phyloP scores from a whole-genome alignment of 1,284 basidiomycete genomes.

The Retiboletus flavoniger region DNA sequence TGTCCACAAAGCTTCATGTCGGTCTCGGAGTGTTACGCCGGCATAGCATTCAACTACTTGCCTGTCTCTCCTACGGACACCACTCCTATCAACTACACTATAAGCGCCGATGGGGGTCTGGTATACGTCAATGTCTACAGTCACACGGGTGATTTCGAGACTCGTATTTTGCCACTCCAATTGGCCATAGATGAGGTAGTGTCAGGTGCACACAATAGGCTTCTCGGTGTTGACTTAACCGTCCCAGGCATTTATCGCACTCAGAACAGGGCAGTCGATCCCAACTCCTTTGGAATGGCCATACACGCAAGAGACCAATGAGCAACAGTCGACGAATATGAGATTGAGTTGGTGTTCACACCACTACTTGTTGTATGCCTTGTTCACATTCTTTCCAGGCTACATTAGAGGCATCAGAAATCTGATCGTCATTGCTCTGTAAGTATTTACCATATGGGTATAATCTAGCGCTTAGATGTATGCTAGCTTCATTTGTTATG shows the following conservation, averaged over 20 bases:
- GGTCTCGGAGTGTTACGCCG: slow-evolving; percentile 71
- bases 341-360: slow-evolving; percentile 50
- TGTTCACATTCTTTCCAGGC: slow-evolving; percentile 37
- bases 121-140: slow-evolving; percentile 61
- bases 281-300: slow-evolving; percentile 68
- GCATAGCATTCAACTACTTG: slow-evolving; percentile 62
- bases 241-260: slow-evolving; percentile 61
- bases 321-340: slow-evolving; percentile 52
- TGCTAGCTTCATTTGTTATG: slow-evolving; percentile 58
- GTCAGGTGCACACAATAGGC: slow-evolving; percentile 1
- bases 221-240: not conserved
- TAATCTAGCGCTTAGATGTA: not conserved
- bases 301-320: slow-evolving; percentile 65
- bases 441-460: slow-evolving; percentile 19
- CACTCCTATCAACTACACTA: slow-evolving; percentile 63
- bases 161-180: slow-evolving; percentile 68
- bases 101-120: slow-evolving; percentile 66
- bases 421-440: slow-evolving; percentile 66
- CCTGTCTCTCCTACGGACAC: slow-evolving; percentile 41
- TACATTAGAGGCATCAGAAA: slow-evolving; percentile 60
- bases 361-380: not conserved
- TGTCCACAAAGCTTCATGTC: slow-evolving; percentile 77
- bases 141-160: slow-evolving; percentile 70
- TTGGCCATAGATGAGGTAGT: slow-evolving; percentile 72
- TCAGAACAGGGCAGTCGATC: slow-evolving; percentile 53